These are phyloP conservation scores for Selaginella moellendorffii DNA, from an alignment of 75 land plant genomes.

Conservation along the genomic window DNA sequence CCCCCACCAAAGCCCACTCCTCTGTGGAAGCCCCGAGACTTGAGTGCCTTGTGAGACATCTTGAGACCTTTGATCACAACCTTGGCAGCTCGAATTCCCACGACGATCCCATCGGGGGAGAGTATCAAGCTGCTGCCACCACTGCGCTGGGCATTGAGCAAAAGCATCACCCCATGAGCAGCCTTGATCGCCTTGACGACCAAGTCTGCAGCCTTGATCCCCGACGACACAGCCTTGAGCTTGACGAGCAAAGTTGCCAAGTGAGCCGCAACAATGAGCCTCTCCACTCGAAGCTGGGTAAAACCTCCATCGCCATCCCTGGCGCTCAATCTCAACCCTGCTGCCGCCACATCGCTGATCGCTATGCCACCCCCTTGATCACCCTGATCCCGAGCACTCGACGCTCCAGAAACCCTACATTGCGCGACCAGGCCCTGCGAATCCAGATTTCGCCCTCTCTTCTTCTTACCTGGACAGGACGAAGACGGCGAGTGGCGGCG, in stretches of 20 bases:
- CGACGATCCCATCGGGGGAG: not conserved
- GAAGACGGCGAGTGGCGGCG: too few relatives aligned
- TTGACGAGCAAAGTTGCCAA: not conserved
- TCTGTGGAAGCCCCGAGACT: not conserved
- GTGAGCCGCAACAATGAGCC: not conserved
- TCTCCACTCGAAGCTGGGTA: too few relatives aligned
- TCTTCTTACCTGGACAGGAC: too few relatives aligned
- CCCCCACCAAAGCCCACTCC: not conserved
- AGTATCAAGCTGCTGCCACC: not conserved
- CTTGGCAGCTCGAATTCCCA: not conserved
- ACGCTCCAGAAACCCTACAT: too few relatives aligned
- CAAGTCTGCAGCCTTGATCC: not conserved
- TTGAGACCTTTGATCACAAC: not conserved
- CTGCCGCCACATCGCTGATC: too few relatives aligned
- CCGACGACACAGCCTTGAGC: not conserved
- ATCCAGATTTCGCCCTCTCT: too few relatives aligned
- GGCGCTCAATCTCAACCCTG: too few relatives aligned
- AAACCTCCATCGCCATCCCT: too few relatives aligned
- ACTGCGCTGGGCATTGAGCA: not conserved
- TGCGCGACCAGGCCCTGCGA: too few relatives aligned
- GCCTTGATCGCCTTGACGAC: not conserved
- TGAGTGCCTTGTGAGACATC: constrained; percentile 4
- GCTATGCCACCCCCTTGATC: too few relatives aligned
- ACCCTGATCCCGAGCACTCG: too few relatives aligned
- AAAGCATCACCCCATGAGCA: not conserved